Evolutionary conservation across 176 grass and related monocot genomes (phyloP).

Genomic region (Oryza coarctata): DNA sequence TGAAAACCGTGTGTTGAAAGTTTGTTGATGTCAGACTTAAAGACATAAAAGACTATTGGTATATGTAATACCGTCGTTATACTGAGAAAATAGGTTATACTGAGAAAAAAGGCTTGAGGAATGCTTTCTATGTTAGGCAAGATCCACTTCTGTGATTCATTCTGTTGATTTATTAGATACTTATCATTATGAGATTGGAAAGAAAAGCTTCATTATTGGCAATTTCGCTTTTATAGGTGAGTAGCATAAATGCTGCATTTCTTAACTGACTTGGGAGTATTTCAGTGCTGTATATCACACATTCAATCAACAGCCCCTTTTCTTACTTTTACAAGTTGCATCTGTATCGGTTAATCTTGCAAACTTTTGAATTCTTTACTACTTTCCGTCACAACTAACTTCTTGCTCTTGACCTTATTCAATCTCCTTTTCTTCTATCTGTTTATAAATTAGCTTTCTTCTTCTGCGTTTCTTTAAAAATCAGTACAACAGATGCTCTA

Average conservation of each 20-base stretch:
- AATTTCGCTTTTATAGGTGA: conserved; percentile 10
- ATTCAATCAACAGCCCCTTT: conserved; percentile 3
- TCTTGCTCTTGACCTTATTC: conserved; percentile 1
- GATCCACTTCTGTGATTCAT: conserved; percentile 8
- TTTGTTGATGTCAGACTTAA: not conserved
- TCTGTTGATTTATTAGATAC: not conserved
- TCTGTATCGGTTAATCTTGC: conserved; percentile 1
- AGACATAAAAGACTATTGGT: conserved; percentile 9
- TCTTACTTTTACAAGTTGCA: not conserved
- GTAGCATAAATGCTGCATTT: conserved; percentile 6
- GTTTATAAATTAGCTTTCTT: not conserved
- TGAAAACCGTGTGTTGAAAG: conserved; percentile 2
- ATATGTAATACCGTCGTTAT: not conserved
- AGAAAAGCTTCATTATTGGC: not conserved
- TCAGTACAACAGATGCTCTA: not conserved
- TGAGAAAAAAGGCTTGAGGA: conserved; percentile 6
- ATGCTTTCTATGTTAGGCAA: conserved; percentile 4
- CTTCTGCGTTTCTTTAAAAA: not conserved
- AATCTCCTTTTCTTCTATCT: not conserved
- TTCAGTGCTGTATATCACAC: not conserved
- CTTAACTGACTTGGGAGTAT: conserved; percentile 8
- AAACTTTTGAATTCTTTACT: not conserved
- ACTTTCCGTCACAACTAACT: not conserved
- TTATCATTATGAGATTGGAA: not conserved
- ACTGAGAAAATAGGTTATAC: not conserved